Percentiles rank a stretch among this genome's conserved stretches.
These are phyloP conservation scores for Trifolium subterraneum DNA, from an alignment of 306 rosid genomes.

Conservation along the genomic window DNA sequence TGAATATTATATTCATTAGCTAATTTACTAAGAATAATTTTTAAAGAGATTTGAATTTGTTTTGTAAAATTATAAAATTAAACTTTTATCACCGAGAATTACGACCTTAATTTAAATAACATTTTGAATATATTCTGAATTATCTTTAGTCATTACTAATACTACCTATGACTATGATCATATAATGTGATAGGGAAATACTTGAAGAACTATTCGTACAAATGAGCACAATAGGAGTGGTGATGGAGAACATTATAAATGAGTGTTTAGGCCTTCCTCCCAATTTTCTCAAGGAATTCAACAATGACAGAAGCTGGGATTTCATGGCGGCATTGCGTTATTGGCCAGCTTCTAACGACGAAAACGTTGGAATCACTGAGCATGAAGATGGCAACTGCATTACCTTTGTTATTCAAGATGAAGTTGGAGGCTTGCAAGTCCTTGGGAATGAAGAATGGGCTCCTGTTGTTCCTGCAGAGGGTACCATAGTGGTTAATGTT, in stretches of 20 bases:
- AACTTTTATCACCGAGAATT: no score
- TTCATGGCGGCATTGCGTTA: conserved; percentile 47
- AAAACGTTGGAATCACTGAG: conserved; percentile 44
- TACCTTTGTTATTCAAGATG: conserved; percentile 57
- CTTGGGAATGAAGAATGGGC: conserved; percentile 51
- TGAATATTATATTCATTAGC: no score
- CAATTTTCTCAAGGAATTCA: conserved; percentile 50
- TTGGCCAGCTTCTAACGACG: conserved; percentile 47
- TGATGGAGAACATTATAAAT: conserved; percentile 55
- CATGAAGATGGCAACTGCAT: conserved; percentile 58
- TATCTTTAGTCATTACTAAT: no score
- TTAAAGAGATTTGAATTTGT: no score
- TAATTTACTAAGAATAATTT: no score
- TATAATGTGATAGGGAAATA: conserved; percentile 45
- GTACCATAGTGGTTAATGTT: conserved; percentile 57
- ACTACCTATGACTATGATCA: no score
- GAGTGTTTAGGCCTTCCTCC: conserved; percentile 60
- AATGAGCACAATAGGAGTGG: conserved; percentile 35
- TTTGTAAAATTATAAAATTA: no score
- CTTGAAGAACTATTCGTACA: conserved; percentile 55
- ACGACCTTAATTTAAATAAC: no score
- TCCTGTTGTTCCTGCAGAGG: conserved; percentile 51
- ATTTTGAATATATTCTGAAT: no score
- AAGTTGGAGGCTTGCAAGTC: conserved; percentile 57
- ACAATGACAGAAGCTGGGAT: conserved; percentile 61